Percentiles rank a stretch among this genome's conserved stretches.
These are phyloP conservation scores for Calonectria henricotiae DNA, from an alignment of 2,329 filamentous ascomycete genomes.

Conservation along the genomic window DNA sequence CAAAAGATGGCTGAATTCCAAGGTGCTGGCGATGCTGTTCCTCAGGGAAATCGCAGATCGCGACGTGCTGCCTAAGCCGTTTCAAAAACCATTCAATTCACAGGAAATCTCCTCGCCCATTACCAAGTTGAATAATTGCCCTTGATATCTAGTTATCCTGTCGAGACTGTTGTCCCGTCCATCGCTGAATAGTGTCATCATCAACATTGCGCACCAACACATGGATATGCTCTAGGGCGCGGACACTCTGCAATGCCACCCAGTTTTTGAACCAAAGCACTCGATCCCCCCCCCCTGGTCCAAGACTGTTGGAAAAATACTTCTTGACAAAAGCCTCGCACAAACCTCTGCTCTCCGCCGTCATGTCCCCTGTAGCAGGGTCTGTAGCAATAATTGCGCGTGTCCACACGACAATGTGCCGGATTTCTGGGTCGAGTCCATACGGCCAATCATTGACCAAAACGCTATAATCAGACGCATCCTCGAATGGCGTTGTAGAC, in stretches of 20 bases:
- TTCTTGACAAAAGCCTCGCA: constrained; percentile 80
- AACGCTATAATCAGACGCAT: constrained; percentile 76
- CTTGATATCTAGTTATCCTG: constrained; percentile 50
- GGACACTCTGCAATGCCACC: constrained; percentile 89
- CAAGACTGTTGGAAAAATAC: constrained; percentile 77
- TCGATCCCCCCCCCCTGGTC: constrained; percentile 64
- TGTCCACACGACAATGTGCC: constrained; percentile 94
- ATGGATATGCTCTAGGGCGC: constrained; percentile 92
- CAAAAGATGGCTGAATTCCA: constrained; percentile 68
- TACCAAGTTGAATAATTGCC: constrained; percentile 18
- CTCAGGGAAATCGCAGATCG: constrained; percentile 69
- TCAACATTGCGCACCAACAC: constrained; percentile 75
- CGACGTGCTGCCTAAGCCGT: constrained; percentile 66
- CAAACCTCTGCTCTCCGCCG: constrained; percentile 73
- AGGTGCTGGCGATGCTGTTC: constrained; percentile 54
- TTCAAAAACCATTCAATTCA: constrained; percentile 29
- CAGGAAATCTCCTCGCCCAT: constrained; percentile 28
- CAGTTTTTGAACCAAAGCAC: constrained; percentile 96
- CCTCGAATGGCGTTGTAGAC: constrained; percentile 68
- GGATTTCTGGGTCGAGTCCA: constrained; percentile 76
- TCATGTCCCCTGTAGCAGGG: constrained; percentile 80
- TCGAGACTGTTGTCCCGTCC: constrained; percentile 67
- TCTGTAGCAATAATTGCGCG: constrained; percentile 87
- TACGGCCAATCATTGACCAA: constrained; percentile 97
- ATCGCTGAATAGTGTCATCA: constrained; percentile 68